Conservation (phyloP, 2,329 filamentous ascomycete species). For the Penicillium sp. region DNA sequence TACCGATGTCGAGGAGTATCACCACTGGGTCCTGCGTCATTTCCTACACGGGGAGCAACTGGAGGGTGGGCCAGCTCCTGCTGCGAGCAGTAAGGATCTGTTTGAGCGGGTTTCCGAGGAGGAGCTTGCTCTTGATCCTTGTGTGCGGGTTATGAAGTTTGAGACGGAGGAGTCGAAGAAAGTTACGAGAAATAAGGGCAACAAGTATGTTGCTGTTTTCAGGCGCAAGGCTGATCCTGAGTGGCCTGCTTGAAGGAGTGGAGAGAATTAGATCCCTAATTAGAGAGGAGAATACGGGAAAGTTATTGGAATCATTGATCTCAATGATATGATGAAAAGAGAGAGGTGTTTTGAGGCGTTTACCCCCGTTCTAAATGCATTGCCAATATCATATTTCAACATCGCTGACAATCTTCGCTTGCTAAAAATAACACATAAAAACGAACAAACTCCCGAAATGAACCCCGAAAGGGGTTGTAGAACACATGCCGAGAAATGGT, state of each 20-base stretch:
- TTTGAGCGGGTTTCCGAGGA: conserved; percentile 70
- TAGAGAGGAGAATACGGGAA: neutral
- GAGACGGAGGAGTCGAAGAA: conserved; percentile 99
- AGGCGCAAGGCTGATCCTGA: conserved; percentile 74
- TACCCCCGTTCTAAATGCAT: conserved; percentile 18
- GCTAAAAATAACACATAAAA: conserved; percentile 6
- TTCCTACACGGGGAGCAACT: conserved; percentile 59
- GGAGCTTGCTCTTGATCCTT: conserved; percentile 55
- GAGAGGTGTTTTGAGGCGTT: conserved; percentile 15
- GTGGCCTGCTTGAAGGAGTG: conserved; percentile 52
- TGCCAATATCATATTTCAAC: conserved; percentile 11
- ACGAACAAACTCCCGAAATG: conserved; percentile 1
- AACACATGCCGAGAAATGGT: conserved; percentile 8
- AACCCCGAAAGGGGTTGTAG: neutral
- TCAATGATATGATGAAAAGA: conserved; percentile 1
- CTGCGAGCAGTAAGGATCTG: conserved; percentile 59
- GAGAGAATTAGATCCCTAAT: neutral
- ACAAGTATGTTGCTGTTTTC: conserved; percentile 89
- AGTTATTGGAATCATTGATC: neutral
- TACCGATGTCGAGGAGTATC: conserved; percentile 92
- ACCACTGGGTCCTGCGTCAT: conserved; percentile 89
- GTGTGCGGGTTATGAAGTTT: conserved; percentile 62
- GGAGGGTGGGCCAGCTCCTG: conserved; percentile 69
- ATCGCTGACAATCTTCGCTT: conserved; percentile 12
- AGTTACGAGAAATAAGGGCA: conserved; percentile 82